Evolutionary conservation across 2,329 filamentous ascomycete genomes (phyloP), one percentile per base, ranked within the genome.

Genomic region (Elsinoe perseae): DNA sequence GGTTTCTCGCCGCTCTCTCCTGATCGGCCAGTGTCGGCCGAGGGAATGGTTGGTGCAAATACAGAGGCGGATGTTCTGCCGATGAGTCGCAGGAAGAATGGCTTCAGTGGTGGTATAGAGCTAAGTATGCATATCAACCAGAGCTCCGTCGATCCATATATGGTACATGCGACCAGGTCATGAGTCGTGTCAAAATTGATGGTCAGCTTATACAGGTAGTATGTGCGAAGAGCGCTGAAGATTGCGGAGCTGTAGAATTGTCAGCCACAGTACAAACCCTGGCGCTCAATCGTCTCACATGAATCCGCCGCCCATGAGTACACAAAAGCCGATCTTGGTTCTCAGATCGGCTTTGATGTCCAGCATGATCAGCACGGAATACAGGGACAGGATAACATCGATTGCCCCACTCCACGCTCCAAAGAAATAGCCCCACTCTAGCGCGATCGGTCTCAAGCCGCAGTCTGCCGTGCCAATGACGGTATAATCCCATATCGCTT

Each of bases 291-390:
- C 14, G 28, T 1, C 56, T 58, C 4, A 58, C 56, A 58, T 40
- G 21, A 58, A 42, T 9, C 65, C 66, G 18, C 65, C 44, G 10
- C 63, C 64, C 64, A 67, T 67, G 27, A 68, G 56, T 2, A 58
- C 23, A 48, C 63, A 65, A 20, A 67, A 61, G 4, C 64, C 66
- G 14, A 65, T 54, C 52, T 64, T 65, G 3, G 62, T 62, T 14
- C 55, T 34, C 2, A 57, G 34, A 21, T 62, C 57, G 30, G 60
- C 50, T 38, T 63, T 63, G 21, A 67, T 60, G 2, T 60, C 61
- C 57, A 60, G 61, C 27, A 66, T 62, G 25, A 67, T 62, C 6
- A 61, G 25, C 2, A 65, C 57, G 0, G 65, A 65, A 30, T 65
- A 66, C 34, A 65, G n/a, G 1, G 66, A 63, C 1, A 65, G 59